These are phyloP conservation scores for Proliferodiscus dingleyae DNA, from an alignment of 2,329 filamentous ascomycete species.

Conservation along the genomic window DNA sequence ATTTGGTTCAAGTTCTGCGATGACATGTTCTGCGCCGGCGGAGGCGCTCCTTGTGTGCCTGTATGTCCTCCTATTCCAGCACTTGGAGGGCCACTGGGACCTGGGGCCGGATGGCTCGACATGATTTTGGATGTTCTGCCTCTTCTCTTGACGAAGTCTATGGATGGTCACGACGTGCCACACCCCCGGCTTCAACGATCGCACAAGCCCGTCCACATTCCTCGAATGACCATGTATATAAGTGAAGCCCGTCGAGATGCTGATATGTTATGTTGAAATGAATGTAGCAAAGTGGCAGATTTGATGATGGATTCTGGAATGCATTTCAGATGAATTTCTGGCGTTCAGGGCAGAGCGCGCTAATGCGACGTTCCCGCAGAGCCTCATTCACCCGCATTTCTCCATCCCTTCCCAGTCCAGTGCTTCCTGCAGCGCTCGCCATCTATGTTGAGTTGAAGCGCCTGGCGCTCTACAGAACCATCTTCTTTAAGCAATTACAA, in stretches of 20 bases:
- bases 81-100: constrained; percentile 41
- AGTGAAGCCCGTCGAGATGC: background rate
- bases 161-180: too few species aligned
- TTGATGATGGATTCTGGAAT: background rate
- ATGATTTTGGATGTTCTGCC: too few species aligned
- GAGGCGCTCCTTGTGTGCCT: constrained; percentile 43
- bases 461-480: background rate
- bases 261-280: constrained; percentile 1
- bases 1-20: constrained; percentile 95
- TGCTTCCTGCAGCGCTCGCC: background rate
- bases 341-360: constrained; percentile 2
- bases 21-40: constrained; percentile 52
- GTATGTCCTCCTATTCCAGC: constrained; percentile 40
- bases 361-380: constrained; percentile 29
- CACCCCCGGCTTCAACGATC: too few species aligned
- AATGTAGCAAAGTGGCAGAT: background rate
- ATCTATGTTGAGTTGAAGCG: background rate
- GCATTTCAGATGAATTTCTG: background rate
- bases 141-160: too few species aligned
- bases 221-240: background rate
- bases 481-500: background rate
- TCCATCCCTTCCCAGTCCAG: background rate
- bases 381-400: constrained; percentile 14
- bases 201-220: constrained; percentile 5
- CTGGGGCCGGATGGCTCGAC: constrained; percentile 39